A percentile compares a stretch with the other conserved stretches of the same genome.
Evolutionary conservation across 2,329 filamentous ascomycete genomes (phyloP).

Genomic region (Knoxdaviesia capensis): DNA sequence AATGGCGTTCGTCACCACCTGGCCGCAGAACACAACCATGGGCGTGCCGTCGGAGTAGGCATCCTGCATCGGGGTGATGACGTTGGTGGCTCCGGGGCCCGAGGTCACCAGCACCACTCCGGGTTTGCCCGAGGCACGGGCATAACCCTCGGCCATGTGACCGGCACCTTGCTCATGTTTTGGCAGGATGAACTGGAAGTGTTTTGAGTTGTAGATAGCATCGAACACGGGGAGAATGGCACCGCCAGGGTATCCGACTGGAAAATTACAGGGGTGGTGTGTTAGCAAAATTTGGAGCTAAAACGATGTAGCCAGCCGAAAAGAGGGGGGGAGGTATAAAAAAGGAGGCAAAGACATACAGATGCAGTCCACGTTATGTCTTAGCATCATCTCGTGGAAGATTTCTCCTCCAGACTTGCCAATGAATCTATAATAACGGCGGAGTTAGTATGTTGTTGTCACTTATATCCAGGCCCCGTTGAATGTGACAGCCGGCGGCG

Average conservation of each 20-base stretch:
- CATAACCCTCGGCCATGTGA: constrained; percentile 97
- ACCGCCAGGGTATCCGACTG: constrained; percentile 79
- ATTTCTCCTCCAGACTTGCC: constrained; percentile 92
- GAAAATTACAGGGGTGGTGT: constrained; percentile 3
- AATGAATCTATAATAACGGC: constrained; percentile 43
- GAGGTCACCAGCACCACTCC: constrained; percentile 95
- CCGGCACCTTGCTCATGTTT: constrained; percentile 95
- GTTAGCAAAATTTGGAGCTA: constrained; percentile 8
- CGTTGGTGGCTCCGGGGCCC: constrained; percentile 88
- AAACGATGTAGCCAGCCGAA: not conserved
- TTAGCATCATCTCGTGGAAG: constrained; percentile 98
- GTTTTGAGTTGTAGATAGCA: constrained; percentile 93
- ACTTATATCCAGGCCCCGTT: no score
- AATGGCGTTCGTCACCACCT: constrained; percentile 78
- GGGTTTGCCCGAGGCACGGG: constrained; percentile 77
- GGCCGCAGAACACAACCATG: constrained; percentile 86
- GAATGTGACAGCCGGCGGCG: no score
- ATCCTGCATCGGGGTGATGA: constrained; percentile 91
- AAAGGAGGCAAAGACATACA: constrained; percentile 39
- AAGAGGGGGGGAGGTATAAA: constrained; percentile 1
- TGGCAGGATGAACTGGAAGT: constrained; percentile 90
- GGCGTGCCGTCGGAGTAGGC: constrained; percentile 89
- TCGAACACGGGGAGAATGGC: constrained; percentile 97
- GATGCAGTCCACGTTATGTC: constrained; percentile 79
- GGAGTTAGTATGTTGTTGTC: no score